A percentile compares a stretch with the other conserved stretches of the same genome.
These are phyloP conservation scores for Metschnikowia cubensis DNA, from an alignment of 805 yeast species.

Conservation along the genomic window DNA sequence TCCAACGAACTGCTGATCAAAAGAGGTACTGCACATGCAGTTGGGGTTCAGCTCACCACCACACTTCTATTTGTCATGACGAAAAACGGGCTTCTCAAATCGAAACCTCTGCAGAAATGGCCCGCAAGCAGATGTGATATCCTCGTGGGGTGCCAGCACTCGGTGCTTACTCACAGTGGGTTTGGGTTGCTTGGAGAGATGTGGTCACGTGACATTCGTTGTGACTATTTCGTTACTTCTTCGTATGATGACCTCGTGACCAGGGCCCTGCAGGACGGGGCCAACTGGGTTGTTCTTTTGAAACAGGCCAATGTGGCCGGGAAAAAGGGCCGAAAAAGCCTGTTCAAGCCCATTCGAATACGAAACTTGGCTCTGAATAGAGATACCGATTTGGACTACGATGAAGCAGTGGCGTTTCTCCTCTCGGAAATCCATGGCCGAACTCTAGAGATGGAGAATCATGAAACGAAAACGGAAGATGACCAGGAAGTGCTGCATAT, in stretches of 20 bases:
- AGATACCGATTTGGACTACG: constrained; percentile 71
- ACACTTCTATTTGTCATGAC: constrained; percentile 34
- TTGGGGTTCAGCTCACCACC: constrained; percentile 79
- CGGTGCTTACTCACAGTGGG: constrained; percentile 55
- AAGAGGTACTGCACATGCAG: constrained; percentile 47
- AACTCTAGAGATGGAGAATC: background rate
- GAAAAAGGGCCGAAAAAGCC: constrained; percentile 36
- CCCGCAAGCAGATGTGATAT: constrained; percentile 70
- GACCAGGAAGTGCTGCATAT: constrained; percentile 2
- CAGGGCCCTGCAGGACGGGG: constrained; percentile 65
- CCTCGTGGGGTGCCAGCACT: constrained; percentile 62
- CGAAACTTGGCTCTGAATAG: constrained; percentile 54
- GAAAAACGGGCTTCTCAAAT: constrained; percentile 20
- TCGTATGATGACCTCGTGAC: constrained; percentile 59
- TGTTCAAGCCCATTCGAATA: constrained; percentile 73
- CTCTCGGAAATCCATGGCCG: constrained; percentile 21
- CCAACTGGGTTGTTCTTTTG: constrained; percentile 71
- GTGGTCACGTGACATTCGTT: constrained; percentile 77
- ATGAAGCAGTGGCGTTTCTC: constrained; percentile 51
- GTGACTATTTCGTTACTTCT: constrained; percentile 49
- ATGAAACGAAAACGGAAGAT: background rate
- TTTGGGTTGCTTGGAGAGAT: constrained; percentile 57
- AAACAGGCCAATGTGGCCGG: constrained; percentile 53
- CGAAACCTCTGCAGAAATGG: constrained; percentile 38
- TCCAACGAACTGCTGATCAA: constrained; percentile 43